phyloP scores from a whole-genome alignment of 208 protist genomes.

The Trypanosoma brucei region DNA sequence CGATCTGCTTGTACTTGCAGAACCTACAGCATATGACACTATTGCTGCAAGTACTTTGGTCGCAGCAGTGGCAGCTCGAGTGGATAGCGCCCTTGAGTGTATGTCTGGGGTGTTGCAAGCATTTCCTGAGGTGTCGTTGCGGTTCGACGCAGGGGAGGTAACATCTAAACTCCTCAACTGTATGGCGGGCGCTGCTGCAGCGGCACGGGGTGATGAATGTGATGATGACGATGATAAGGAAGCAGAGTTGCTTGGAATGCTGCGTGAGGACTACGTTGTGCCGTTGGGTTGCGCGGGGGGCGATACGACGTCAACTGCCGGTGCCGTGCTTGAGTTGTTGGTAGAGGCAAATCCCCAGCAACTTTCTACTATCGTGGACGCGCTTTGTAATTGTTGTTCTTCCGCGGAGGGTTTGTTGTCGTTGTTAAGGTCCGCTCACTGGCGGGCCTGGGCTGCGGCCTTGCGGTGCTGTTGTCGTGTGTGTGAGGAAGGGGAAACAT shows the following conservation, averaged over 20 bases:
- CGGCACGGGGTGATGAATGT: not conserved
- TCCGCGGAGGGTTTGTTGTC: not conserved
- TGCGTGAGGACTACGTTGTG: conserved; percentile 53
- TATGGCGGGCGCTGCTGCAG: conserved; percentile 22
- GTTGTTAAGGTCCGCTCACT: conserved; percentile 1
- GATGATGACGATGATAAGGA: conserved; percentile 8
- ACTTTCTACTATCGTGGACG: conserved; percentile 1
- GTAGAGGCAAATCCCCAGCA: conserved; percentile 34
- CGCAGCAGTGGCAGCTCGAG: conserved; percentile 1
- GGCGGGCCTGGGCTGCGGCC: conserved; percentile 14
- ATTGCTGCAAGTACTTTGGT: not conserved
- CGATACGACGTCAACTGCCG: conserved; percentile 30
- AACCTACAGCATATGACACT: no score
- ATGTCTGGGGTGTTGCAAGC: conserved; percentile 39
- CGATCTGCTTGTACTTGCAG: conserved; percentile 19
- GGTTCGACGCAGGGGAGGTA: conserved; percentile 16
- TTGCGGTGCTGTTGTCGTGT: conserved; percentile 27
- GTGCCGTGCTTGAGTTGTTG: conserved; percentile 46
- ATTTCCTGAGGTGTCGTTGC: conserved; percentile 31
- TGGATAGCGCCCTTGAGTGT: conserved; percentile 44
- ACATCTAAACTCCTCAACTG: conserved; percentile 37
- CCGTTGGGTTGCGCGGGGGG: conserved; percentile 57
- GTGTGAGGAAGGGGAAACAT: conserved; percentile 26
- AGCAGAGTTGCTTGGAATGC: conserved; percentile 21
- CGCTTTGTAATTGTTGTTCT: conserved; percentile 12